These are phyloP conservation scores for Sporothrix luriei DNA, from an alignment of 2,329 filamentous ascomycete genomes.

Conservation along the genomic window DNA sequence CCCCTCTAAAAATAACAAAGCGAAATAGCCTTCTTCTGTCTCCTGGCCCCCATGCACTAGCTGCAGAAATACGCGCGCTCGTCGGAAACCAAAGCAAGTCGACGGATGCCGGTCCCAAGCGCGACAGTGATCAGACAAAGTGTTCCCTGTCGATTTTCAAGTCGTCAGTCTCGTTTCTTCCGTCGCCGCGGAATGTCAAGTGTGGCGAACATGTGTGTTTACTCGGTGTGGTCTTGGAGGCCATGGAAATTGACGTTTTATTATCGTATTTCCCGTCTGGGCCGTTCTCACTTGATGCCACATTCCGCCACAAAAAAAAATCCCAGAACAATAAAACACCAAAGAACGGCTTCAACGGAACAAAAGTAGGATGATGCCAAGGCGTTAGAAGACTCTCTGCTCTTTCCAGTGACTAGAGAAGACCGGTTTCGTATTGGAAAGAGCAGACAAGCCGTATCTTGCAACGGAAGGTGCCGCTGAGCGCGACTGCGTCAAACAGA, in stretches of 20 bases:
- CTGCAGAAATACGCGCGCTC: background rate
- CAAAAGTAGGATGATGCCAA: conserved; percentile 16
- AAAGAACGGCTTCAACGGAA: background rate
- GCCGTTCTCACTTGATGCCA: conserved; percentile 1
- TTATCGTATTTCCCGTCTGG: conserved; percentile 14
- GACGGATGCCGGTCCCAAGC: background rate
- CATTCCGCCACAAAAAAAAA: conserved; percentile 10
- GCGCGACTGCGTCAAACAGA: too few relatives aligned
- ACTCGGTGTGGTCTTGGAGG: background rate
- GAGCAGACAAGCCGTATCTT: background rate
- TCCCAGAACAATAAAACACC: conserved; percentile 12
- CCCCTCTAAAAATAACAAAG: conserved; percentile 23
- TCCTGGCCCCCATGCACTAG: conserved; percentile 17
- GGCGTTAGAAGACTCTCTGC: background rate
- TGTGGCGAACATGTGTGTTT: too few relatives aligned
- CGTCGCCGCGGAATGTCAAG: background rate
- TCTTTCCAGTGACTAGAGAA: background rate
- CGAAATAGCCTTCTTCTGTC: conserved; percentile 22
- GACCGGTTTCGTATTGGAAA: background rate
- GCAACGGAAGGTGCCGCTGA: background rate
- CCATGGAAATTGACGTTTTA: background rate
- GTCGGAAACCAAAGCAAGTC: background rate
- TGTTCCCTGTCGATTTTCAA: background rate
- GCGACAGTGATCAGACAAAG: background rate
- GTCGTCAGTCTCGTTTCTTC: too few relatives aligned